Base-by-base conservation (phyloP, 345 rosid species). In the Sisymbrium irio region DNA sequence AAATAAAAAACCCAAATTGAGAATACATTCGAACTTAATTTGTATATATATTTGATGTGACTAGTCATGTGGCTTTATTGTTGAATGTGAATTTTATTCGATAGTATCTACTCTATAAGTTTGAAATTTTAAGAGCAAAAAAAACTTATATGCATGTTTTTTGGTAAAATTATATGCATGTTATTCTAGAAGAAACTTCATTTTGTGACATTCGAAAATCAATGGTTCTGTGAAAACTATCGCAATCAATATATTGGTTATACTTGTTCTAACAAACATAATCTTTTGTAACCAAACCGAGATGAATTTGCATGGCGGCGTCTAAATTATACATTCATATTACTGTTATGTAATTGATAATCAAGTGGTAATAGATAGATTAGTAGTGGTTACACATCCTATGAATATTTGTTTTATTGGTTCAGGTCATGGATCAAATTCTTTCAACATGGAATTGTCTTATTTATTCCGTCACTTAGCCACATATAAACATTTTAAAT, bases 21-120 rank as follows among this genome's bases (percentile, higher is more conserved):
- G 57, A 35, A 46, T 19, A 69, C 32, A 14, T 32, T 55, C 55
- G 51, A 62, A 28, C 55, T 53, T 39, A 15, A 19, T 72, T 72
- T 72, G 69, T 51, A 19, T 9, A n/a, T 15, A 39, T 62, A 39
- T 30, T 2, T 47, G 36, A 30, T 72, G 62, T 51, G 62, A 54
- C 55, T 13, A 62, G 62, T 51, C 76, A 47, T 45, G 12, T 22
- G 20, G 3, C 28, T 44, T 2, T 58, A 15, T 19, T 27, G 15
- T 37, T 22, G 33, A 45, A 47, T 51, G 67, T 60, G 46, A 41
- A 53, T 4, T 37, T 14, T 15, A 54, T 42, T 50, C 12, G 46
- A 13, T 64, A 10, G 33, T 39, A 25, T 57, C 14, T 57, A 15
- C 5, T 30, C 60, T 30, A n/a, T 37, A 19, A 39, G 40, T 15